Evolutionary conservation across 805 yeast species (phyloP), one percentile per base, ranked within the genome.

Genomic region (Cyberlindnera nakhonratchasimensis): DNA sequence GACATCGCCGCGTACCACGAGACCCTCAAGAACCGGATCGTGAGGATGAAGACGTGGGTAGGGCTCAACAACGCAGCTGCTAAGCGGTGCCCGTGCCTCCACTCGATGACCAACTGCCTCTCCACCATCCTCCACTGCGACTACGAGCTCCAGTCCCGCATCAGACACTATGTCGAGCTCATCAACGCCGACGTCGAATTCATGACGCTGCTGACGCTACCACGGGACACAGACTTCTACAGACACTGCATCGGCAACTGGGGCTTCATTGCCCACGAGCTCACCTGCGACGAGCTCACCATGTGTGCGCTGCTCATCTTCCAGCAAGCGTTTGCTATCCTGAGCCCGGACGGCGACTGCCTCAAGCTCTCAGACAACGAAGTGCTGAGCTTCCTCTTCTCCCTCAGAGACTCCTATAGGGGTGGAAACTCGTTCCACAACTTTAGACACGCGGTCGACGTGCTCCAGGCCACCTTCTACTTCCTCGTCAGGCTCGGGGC

Each of bases 401-500:
- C 80, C 51, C 71, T 86, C 8, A 74, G 96, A 47, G 84, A 85
- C 52, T 77, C 87, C 34, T 93, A 93, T 63, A 81, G 84, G 55
- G 77, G 79, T 52, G 86, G 88, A 10, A 90, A 90, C 61, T 87
- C 91, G 14, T 93, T 91, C 69, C 99, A 93, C 67, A 90, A 91
- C 64, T 93, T 90, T 59, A 76, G 95, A 52, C 99, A 93, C 64
- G 97, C 96, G 1, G 85, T 88, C 14, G 99, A 93, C 65, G 99
- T 93, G 8, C 66, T 90, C 57, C 99, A 93, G 65, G 96, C 95
- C 2, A 79, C 91, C 24, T 82, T 84, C 66, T 82, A 73, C 59
- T 78, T 82, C 45, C 66, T 82, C 2, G 39, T 61, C 6, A 50
- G 60, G 16, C 39, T 58, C n/a, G 48, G 53, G 14, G 49, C 61